phyloP scores from a whole-genome alignment of 2,329 filamentous ascomycete genomes.

The Fusarium pilosicola region DNA sequence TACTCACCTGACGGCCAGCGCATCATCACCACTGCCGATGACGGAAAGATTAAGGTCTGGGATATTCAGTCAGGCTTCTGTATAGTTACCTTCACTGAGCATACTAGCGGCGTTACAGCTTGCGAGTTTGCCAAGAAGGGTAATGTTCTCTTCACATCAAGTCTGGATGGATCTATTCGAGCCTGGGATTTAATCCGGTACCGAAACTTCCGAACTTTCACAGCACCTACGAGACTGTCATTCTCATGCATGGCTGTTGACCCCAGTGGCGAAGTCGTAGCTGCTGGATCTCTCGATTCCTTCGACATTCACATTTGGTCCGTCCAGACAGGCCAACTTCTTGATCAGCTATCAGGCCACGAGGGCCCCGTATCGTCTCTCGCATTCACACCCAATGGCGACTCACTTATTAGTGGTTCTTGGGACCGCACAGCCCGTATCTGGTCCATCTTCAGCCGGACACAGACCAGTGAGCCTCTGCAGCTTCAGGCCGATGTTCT shows the following conservation, averaged over 20 bases:
- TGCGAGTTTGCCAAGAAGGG: conserved; percentile 96
- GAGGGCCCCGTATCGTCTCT: conserved; percentile 92
- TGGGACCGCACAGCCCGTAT: conserved; percentile 97
- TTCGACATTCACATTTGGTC: conserved; percentile 99
- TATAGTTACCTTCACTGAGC: conserved; percentile 97
- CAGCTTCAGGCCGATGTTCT: conserved; percentile 93
- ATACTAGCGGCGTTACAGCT: conserved; percentile 91
- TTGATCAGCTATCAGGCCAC: conserved; percentile 90
- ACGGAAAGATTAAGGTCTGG: conserved; percentile 99
- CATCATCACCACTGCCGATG: conserved; percentile 93
- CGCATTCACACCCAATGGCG: conserved; percentile 88
- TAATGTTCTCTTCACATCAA: conserved; percentile 95
- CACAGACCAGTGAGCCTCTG: conserved; percentile 93
- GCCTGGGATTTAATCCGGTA: conserved; percentile 97
- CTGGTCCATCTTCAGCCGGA: conserved; percentile 94
- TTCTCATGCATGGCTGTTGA: conserved; percentile 98
- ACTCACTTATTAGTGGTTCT: conserved; percentile 86
- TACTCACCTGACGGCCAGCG: conserved; percentile 95
- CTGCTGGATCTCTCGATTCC: conserved; percentile 92
- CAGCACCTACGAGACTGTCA: conserved; percentile 87
- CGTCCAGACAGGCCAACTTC: conserved; percentile 93
- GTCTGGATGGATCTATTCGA: conserved; percentile 90
- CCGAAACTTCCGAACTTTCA: conserved; percentile 97
- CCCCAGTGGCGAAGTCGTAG: conserved; percentile 94
- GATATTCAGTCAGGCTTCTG: conserved; percentile 97